Percentiles rank a stretch among this genome's conserved stretches.
These are phyloP conservation scores for Trichothecium sympodiale DNA, from an alignment of 2,329 filamentous ascomycete species.

Conservation along the genomic window DNA sequence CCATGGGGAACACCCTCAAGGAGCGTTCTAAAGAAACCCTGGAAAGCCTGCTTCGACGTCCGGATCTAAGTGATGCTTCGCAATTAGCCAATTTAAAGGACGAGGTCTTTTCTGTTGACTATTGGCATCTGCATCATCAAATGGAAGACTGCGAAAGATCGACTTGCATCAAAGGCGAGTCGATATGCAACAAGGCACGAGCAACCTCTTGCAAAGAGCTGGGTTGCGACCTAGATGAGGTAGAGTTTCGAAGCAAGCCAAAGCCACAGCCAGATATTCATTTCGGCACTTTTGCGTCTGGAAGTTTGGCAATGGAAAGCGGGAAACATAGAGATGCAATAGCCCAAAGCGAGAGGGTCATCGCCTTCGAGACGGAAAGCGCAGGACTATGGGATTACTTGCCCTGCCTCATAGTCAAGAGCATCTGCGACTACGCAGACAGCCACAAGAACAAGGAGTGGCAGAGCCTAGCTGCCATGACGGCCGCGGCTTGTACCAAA, in stretches of 20 bases:
- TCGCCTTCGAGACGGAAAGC: conserved; percentile 20
- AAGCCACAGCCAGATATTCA: conserved; percentile 12
- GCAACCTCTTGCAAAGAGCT: no score
- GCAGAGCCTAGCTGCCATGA: conserved; percentile 5
- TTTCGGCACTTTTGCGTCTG: conserved; percentile 24
- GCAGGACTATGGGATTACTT: conserved; percentile 15
- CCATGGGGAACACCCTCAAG: no score
- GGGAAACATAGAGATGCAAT: conserved; percentile 20
- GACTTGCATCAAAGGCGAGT: no score
- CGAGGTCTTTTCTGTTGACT: no score
- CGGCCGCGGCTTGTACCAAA: conserved; percentile 1
- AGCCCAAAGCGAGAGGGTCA: conserved; percentile 7
- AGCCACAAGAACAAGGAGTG: conserved; percentile 5
- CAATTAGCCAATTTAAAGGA: no score
- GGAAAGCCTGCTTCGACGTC: no score
- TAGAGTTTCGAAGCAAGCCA: neutral
- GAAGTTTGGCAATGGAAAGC: conserved; percentile 25
- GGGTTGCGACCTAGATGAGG: no score
- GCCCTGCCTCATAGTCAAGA: conserved; percentile 15
- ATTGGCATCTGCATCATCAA: no score
- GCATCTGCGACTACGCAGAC: conserved; percentile 6
- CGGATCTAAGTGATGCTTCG: no score
- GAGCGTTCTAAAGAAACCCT: no score
- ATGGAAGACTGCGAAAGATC: no score
- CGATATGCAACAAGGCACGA: no score